These are phyloP conservation scores for Aspergillus indologenus DNA, from an alignment of 495 filamentous ascomycete genomes.

Conservation along the genomic window DNA sequence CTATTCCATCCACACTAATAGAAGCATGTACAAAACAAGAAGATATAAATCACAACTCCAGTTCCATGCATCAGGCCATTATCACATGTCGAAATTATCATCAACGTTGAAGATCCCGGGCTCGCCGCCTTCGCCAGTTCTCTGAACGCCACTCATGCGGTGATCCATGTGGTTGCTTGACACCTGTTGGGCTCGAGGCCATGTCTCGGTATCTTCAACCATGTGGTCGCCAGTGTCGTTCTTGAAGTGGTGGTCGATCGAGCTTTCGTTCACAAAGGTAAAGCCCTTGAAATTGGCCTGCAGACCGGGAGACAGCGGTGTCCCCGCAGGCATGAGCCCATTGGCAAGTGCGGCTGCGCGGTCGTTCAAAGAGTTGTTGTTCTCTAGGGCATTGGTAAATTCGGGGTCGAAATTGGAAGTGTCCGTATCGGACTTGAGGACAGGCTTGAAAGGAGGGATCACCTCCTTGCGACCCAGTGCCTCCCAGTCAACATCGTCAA, in stretches of 20 bases:
- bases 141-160: conserved; percentile 73
- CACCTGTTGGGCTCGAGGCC: conserved; percentile 38
- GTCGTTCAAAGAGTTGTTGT: conserved; percentile 71
- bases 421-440: conserved; percentile 89
- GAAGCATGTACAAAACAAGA: conserved; percentile 39
- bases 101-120: conserved; percentile 67
- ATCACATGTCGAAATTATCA: conserved; percentile 67
- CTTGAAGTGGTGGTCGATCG: conserved; percentile 85
- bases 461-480: conserved; percentile 82
- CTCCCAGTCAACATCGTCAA: conserved; percentile 89
- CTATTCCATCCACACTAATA: conserved; percentile 9
- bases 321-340: conserved; percentile 75
- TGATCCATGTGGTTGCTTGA: conserved; percentile 42
- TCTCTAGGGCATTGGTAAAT: conserved; percentile 89
- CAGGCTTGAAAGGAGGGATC: conserved; percentile 97
- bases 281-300: conserved; percentile 98
- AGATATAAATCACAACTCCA: conserved; percentile 36
- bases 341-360: conserved; percentile 75
- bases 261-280: conserved; percentile 96
- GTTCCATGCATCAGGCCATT: conserved; percentile 42
- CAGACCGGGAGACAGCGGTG: conserved; percentile 87
- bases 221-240: conserved; percentile 58
- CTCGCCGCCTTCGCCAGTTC: conserved; percentile 61
- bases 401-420: conserved; percentile 98
- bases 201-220: conserved; percentile 65